Conservation (phyloP, 2,329 filamentous ascomycete species). For the Fusarium equiseti region DNA sequence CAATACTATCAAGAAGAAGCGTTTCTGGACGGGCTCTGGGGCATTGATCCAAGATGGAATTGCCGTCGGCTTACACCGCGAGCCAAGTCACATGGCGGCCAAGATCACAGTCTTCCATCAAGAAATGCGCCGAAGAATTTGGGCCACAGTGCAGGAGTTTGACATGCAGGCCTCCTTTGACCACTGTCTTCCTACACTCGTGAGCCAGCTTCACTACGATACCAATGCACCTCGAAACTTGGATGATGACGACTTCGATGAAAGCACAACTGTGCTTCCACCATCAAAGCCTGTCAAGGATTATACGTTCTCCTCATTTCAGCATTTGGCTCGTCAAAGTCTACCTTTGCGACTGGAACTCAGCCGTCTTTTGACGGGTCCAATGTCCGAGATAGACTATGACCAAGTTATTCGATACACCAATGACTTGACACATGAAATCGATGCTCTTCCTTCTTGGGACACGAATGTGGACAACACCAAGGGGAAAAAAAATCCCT, state of each 20-base stretch:
- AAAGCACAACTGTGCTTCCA: slow-evolving; percentile 64
- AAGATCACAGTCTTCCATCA: slow-evolving; percentile 70
- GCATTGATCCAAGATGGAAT: slow-evolving; percentile 69
- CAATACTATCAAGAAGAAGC: slow-evolving; percentile 74
- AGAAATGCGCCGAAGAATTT: slow-evolving; percentile 71
- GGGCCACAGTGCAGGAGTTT: slow-evolving; percentile 72
- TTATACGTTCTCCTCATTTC: slow-evolving; percentile 71
- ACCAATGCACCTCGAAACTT: slow-evolving; percentile 68
- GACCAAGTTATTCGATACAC: slow-evolving; percentile 72
- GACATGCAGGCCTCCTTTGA: slow-evolving; percentile 73
- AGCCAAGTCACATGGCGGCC: slow-evolving; percentile 66
- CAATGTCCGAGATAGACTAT: slow-evolving; percentile 68
- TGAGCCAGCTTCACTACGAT: slow-evolving; percentile 68
- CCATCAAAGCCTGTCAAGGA: slow-evolving; percentile 63
- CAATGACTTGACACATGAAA: slow-evolving; percentile 71
- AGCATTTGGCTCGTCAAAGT: slow-evolving; percentile 68
- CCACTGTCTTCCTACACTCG: slow-evolving; percentile 68
- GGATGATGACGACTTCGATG: slow-evolving; percentile 69
- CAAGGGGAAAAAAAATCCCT: slow-evolving; percentile 63
- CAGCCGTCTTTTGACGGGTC: slow-evolving; percentile 67
- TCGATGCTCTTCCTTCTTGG: slow-evolving; percentile 71
- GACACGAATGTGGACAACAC: slow-evolving; percentile 54
- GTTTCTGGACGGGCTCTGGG: slow-evolving; percentile 70
- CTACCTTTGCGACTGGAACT: slow-evolving; percentile 68
- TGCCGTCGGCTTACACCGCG: slow-evolving; percentile 69